Base-by-base conservation (phyloP, 2,329 filamentous ascomycete genomes). In the Cercospora zeina region DNA sequence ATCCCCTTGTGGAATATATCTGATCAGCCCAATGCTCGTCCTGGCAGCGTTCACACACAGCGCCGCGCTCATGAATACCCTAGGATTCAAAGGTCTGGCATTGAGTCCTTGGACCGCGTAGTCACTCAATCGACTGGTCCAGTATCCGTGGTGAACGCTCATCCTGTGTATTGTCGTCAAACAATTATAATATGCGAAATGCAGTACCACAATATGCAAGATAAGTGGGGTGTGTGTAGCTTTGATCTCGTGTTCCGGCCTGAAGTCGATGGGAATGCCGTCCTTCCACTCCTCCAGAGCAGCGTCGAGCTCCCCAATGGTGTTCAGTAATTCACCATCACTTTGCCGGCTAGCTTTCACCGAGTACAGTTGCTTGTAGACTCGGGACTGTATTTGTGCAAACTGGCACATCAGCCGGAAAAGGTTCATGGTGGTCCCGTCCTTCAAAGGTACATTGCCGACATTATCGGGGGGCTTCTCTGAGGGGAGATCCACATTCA, bases 131-230 rank as follows among this genome's bases (percentile, higher is more conserved):
- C 95, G 86, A 72, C 91, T 97, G 1, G 93, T 97, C 95, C 95
- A 99, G 78, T 96, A 97, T 13, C 95, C 95, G 73, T 97, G 93
- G 71, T 97, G 95, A 31, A 97, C 90, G 45, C 91, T 96, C 95
- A 97, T 99, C 56, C 95, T 90, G 75, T 99, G 95, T 67, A 99
- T 97, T 0, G 95, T 99, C 0, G 93, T 97, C 56, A 99, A 79
- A 71, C 93, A 97, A 75, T 99, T 99, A 80, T 97, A 97, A 77
- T 99, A 99, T 1, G 91, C 89, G 71, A 99, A 96, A 75, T 99
- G 95, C 62, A 99, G 80, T 74, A 96, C 91, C 64, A 96, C 93
- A 57, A 99, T 87, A 68, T 97, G 93, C 19, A 99, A 81, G 19
- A 97, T 93, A n/a, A 97, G 82, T 0, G 93, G 93, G 0, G 92